These are phyloP conservation scores for Ceratobasidium sp. DNA, from an alignment of 1,284 basidiomycete species.

Conservation along the genomic window DNA sequence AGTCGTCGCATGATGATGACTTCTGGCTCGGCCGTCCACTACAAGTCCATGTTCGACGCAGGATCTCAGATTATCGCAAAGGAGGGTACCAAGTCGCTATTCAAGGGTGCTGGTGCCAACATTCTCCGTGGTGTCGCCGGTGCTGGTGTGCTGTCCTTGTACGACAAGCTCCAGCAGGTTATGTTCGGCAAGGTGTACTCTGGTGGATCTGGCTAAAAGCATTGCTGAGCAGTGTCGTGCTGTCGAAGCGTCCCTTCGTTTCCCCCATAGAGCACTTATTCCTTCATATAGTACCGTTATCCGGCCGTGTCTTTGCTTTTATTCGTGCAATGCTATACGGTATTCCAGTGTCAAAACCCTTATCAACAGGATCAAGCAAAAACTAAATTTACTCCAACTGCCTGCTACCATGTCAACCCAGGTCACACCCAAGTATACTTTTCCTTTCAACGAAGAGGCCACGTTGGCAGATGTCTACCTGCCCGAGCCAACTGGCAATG, in stretches of 20 bases:
- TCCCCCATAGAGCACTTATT: constrained; percentile 35
- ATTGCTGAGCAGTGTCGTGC: constrained; percentile 18
- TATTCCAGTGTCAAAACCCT: constrained; percentile 10
- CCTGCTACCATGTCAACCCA: background rate
- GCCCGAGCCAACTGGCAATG: background rate
- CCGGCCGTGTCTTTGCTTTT: constrained; percentile 29
- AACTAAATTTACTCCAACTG: background rate
- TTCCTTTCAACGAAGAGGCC: background rate
- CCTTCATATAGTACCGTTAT: constrained; percentile 31
- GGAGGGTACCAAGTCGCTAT: constrained; percentile 88
- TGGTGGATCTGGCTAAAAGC: constrained; percentile 65
- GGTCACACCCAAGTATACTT: background rate
- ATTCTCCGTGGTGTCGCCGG: constrained; percentile 98
- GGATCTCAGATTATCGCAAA: constrained; percentile 84
- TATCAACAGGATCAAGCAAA: background rate
- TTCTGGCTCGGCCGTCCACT: constrained; percentile 81
- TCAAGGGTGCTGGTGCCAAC: constrained; percentile 97
- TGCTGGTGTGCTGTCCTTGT: constrained; percentile 94
- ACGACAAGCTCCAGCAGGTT: constrained; percentile 90
- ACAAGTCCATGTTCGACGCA: constrained; percentile 91
- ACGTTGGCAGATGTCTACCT: constrained; percentile 24
- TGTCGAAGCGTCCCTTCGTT: constrained; percentile 38
- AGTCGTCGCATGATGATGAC: constrained; percentile 98
- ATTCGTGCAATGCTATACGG: constrained; percentile 38
- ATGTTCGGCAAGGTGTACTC: constrained; percentile 97